These are phyloP conservation scores for Kandelia obovata DNA, from an alignment of 345 rosid genomes.

Conservation along the genomic window DNA sequence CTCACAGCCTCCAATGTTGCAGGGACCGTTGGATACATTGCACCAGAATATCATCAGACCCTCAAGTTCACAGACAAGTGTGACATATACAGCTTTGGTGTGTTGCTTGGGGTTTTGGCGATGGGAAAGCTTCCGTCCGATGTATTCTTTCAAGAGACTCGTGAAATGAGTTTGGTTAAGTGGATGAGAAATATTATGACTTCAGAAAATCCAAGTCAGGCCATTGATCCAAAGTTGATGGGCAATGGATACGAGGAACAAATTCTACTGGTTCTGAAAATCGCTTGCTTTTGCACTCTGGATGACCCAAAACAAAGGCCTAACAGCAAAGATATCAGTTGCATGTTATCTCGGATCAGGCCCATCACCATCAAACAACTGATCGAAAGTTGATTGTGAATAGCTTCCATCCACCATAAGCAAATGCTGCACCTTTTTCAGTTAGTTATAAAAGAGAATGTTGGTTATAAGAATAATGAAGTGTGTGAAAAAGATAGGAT, in stretches of 20 bases:
- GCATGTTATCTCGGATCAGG: conserved; percentile 67
- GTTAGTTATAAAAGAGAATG: background rate
- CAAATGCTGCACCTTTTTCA: background rate
- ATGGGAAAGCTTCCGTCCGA: conserved; percentile 88
- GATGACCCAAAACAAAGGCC: conserved; percentile 89
- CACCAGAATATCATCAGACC: conserved; percentile 87
- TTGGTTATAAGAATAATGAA: conserved; percentile 5
- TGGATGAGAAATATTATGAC: conserved; percentile 77
- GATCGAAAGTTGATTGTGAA: background rate
- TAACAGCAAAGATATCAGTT: conserved; percentile 66
- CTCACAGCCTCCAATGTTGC: conserved; percentile 57
- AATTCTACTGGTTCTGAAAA: conserved; percentile 71
- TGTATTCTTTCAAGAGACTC: conserved; percentile 67
- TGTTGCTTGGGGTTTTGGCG: conserved; percentile 65
- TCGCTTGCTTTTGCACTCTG: conserved; percentile 76
- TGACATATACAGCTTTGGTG: conserved; percentile 85
- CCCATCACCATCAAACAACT: conserved; percentile 3
- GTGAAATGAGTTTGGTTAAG: conserved; percentile 60
- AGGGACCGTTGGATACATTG: conserved; percentile 88
- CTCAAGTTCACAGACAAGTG: conserved; percentile 82
- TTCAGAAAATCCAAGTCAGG: conserved; percentile 57
- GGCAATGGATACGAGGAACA: conserved; percentile 70
- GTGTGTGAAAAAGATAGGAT: background rate
- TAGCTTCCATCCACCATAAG: too few relatives aligned
- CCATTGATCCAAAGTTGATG: conserved; percentile 56